Conservation (phyloP, 225 moss, liverwort and hornwort genomes). For the Asterella californica region DNA sequence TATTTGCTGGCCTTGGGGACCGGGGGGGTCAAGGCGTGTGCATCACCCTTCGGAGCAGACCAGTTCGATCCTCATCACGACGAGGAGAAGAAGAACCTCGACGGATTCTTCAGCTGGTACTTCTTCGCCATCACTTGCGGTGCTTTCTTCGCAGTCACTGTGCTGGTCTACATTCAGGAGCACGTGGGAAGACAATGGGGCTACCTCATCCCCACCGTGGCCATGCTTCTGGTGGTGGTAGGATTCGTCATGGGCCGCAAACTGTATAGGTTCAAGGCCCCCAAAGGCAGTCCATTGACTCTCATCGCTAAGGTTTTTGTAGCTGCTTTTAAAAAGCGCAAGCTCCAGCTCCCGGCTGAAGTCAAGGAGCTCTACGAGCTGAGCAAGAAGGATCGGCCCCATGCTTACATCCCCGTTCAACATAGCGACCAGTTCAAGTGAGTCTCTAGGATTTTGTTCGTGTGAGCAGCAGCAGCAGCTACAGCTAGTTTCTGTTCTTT, state of each 20-base stretch:
- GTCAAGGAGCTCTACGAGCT: constrained; percentile 27
- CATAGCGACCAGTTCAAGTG: constrained; percentile 45
- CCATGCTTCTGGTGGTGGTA: constrained; percentile 51
- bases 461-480: no score
- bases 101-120: constrained; percentile 55
- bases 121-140: constrained; percentile 72
- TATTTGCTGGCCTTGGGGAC: constrained; percentile 44
- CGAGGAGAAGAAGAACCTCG: constrained; percentile 33
- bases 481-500: no score
- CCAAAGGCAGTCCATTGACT: constrained; percentile 79
- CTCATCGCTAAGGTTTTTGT: constrained; percentile 60
- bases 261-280: constrained; percentile 62
- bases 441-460: neutral
- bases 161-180: constrained; percentile 67
- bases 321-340: constrained; percentile 46
- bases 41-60: constrained; percentile 48
- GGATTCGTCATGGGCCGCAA: constrained; percentile 57
- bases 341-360: constrained; percentile 28
- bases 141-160: constrained; percentile 61
- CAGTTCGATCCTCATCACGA: constrained; percentile 42
- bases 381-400: constrained; percentile 16
- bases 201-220: constrained; percentile 60
- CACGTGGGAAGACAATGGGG: constrained; percentile 82
- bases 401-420: constrained; percentile 23
- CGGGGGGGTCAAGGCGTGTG: constrained; percentile 37